Evolutionary conservation across 208 protist species (phyloP), one percentile per base, ranked within the genome.

Genomic region (Trypanosoma boissoni): DNA sequence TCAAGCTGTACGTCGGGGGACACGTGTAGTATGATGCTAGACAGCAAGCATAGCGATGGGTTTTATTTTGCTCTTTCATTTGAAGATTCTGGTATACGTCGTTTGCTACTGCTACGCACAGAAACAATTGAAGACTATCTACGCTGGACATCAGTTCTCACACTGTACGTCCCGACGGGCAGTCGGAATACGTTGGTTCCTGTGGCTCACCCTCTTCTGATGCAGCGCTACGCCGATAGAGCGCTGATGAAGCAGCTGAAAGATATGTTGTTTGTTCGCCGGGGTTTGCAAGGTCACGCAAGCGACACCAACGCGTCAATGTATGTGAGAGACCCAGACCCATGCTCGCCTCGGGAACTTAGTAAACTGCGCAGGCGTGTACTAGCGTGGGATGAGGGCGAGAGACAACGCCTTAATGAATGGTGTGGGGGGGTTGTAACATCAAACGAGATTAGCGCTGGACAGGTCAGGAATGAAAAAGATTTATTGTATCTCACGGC

Each of bases 11-110:
- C n/a, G n/a, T n/a, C n/a, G n/a, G n/a, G n/a, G n/a, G n/a, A n/a
- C n/a, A n/a, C n/a, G n/a, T n/a, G n/a, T n/a, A n/a, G n/a, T n/a
- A n/a, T n/a, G 4, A n/a, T 3, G 3, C 1, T 0, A 31, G 16
- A 3, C 18, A 31, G 41, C 2, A 24, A 3, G 4, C 10, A 12
- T 20, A 27, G 24, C 7, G 12, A 46, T 14, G 37, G 61, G 44
- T 83, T 83, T 58, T 86, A 87, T 70, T 87, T 87, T 45, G 79
- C 59, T 2, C 18, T 91, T 18, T 71, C 61, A 10, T 86, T 85
- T 28, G 68, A 73, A 58, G 72, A 86, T 52, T 45, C 68, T 34
- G 45, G 41, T 29, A 75, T 65, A 60, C 73, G 83, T 1, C 65
- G 70, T 49, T 49, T 79, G 55, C 72, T 86, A 14, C 58, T 91